Evolutionary conservation across 176 grass and related monocot species (phyloP).

Genomic region (barley (Hordeum vulgare)): DNA sequence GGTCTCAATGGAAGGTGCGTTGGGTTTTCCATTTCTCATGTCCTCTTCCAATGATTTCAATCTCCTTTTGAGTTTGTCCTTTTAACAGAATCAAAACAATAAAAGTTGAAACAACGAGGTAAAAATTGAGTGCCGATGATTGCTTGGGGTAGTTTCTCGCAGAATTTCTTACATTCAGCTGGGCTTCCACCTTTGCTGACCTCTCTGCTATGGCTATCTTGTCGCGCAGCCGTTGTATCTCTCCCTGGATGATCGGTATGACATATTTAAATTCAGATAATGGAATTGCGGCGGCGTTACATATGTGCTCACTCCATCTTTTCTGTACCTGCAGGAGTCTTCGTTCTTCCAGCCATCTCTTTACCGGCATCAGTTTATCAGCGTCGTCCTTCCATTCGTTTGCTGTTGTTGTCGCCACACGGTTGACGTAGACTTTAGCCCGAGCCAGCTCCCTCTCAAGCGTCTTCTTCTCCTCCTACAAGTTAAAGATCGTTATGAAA

Average conservation of each 20-base stretch:
- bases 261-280: background rate
- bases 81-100: conserved; percentile 32
- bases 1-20: conserved; percentile 28
- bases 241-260: conserved; percentile 40
- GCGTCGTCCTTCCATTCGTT: conserved; percentile 85
- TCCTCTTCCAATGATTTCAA: conserved; percentile 69
- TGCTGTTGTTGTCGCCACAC: conserved; percentile 49
- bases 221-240: conserved; percentile 65
- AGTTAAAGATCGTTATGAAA: background rate
- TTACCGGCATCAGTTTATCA: conserved; percentile 67
- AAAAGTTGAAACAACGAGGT: background rate
- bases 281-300: background rate
- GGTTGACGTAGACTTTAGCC: conserved; percentile 67
- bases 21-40: conserved; percentile 39
- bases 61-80: conserved; percentile 81
- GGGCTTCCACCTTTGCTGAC: conserved; percentile 66
- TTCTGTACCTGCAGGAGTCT: conserved; percentile 62
- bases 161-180: conserved; percentile 58
- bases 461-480: conserved; percentile 86
- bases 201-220: conserved; percentile 68
- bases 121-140: background rate
- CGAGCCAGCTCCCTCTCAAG: conserved; percentile 80
- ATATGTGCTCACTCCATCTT: background rate
- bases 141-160: background rate
- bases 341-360: conserved; percentile 90